Conservation (phyloP, 768 basidiomycete species). For the Tricholoma hemisulphureum region DNA sequence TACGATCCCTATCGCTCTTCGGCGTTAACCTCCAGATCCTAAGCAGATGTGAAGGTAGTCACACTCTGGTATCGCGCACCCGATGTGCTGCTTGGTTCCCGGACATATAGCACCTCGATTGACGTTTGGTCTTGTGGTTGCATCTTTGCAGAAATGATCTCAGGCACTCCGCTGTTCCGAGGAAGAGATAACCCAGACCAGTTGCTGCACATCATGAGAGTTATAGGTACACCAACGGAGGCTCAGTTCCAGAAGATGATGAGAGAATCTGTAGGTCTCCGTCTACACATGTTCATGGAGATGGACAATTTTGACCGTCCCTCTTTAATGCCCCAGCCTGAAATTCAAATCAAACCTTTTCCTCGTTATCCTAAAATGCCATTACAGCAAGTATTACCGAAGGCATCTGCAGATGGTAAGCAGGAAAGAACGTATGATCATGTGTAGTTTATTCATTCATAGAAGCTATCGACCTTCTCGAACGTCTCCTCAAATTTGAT, state of each 20-base stretch:
- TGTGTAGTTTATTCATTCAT: not conserved
- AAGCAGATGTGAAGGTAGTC: constrained; percentile 64
- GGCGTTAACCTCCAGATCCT: not conserved
- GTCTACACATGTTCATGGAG: not conserved
- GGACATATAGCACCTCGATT: constrained; percentile 97
- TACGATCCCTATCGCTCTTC: constrained; percentile 17
- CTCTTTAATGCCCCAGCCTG: constrained; percentile 52
- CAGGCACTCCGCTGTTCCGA: constrained; percentile 93
- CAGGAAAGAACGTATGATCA: not conserved
- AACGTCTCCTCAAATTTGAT: constrained; percentile 94
- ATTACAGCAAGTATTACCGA: constrained; percentile 77
- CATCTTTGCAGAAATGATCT: constrained; percentile 99
- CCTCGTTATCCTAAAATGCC: constrained; percentile 85
- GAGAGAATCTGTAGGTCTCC: constrained; percentile 74
- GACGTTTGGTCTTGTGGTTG: constrained; percentile 99
- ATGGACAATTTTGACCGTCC: not conserved
- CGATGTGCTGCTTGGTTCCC: constrained; percentile 93
- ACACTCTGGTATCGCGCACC: constrained; percentile 99
- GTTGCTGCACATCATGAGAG: constrained; percentile 95
- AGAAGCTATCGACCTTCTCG: constrained; percentile 90
- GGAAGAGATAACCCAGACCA: constrained; percentile 98
- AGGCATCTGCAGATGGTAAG: constrained; percentile 80
- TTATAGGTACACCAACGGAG: constrained; percentile 93
- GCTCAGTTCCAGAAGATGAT: constrained; percentile 84
- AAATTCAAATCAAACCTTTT: constrained; percentile 80